A percentile compares a stretch with the other conserved stretches of the same genome.
These are phyloP conservation scores for Mortierella sp. DNA, from an alignment of 371 early-diverging fungal genomes.

Conservation along the genomic window DNA sequence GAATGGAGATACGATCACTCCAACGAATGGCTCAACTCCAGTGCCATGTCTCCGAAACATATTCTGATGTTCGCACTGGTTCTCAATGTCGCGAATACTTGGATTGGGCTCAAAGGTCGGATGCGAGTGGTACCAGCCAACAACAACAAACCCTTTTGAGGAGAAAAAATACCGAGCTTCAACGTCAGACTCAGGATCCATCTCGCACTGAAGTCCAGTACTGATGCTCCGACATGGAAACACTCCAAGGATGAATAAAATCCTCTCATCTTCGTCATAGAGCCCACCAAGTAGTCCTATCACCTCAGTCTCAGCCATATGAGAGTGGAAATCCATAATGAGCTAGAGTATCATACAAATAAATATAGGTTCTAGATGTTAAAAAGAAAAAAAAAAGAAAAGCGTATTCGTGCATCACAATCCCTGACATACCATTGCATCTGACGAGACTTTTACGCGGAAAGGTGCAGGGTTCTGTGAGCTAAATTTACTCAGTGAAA, in stretches of 20 bases:
- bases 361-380: not conserved
- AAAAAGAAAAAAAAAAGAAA: not conserved
- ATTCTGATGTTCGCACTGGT: conserved; percentile 84
- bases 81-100: conserved; percentile 86
- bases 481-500: conserved; percentile 68
- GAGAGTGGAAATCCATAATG: conserved; percentile 91
- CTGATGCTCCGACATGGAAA: conserved; percentile 80
- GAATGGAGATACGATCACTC: conserved; percentile 84
- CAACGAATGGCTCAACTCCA: conserved; percentile 87
- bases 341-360: conserved; percentile 57
- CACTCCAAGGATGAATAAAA: conserved; percentile 64
- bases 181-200: conserved; percentile 88
- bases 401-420: not conserved
- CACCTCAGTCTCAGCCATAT: conserved; percentile 86
- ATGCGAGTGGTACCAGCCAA: conserved; percentile 96
- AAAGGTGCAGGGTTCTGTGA: conserved; percentile 70
- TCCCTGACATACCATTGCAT: conserved; percentile 67
- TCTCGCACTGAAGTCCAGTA: conserved; percentile 85
- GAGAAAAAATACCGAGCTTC: conserved; percentile 80
- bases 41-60: conserved; percentile 72
- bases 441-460: conserved; percentile 68
- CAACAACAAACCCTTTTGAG: conserved; percentile 76
- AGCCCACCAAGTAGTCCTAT: conserved; percentile 89
- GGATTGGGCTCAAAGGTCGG: conserved; percentile 89
- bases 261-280: conserved; percentile 61